These are phyloP conservation scores for Alternaria dauci DNA, from an alignment of 2,329 filamentous ascomycete genomes.

Conservation along the genomic window DNA sequence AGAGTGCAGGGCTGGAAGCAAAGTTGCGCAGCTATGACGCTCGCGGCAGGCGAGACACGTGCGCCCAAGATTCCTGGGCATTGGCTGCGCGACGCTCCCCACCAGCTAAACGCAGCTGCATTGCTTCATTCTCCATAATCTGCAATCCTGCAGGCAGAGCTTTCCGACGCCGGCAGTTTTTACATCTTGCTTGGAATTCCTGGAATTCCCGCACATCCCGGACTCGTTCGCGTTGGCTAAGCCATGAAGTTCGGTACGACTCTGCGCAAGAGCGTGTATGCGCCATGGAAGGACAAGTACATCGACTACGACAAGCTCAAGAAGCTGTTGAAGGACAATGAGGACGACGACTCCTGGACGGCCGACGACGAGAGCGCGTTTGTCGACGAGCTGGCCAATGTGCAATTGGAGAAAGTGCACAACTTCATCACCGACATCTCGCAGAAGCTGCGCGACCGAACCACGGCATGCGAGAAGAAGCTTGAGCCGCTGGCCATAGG, in stretches of 20 bases:
- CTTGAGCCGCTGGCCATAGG: conserved; percentile 66
- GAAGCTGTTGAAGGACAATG: conserved; percentile 77
- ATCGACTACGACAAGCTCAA: conserved; percentile 97
- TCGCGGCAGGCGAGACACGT: conserved; percentile 10
- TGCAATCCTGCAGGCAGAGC: conserved; percentile 17
- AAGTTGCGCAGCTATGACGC: conserved; percentile 16
- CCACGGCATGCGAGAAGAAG: conserved; percentile 71
- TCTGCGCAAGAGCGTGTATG: conserved; percentile 78
- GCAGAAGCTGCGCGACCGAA: conserved; percentile 81
- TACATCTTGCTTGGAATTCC: conserved; percentile 1
- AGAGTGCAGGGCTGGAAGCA: background rate
- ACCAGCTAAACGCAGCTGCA: conserved; percentile 13
- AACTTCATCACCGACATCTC: conserved; percentile 85
- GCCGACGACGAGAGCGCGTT: conserved; percentile 93
- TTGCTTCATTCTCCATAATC: background rate
- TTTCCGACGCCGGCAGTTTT: conserved; percentile 10
- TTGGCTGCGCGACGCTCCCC: conserved; percentile 19
- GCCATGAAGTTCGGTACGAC: conserved; percentile 95
- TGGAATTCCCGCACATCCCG: background rate
- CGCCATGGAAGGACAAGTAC: conserved; percentile 91
- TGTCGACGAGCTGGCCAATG: conserved; percentile 93
- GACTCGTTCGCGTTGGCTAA: conserved; percentile 1
- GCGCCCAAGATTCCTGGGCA: conserved; percentile 16
- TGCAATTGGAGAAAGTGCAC: conserved; percentile 94
- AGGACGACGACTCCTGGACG: conserved; percentile 76